Evolutionary conservation across 495 filamentous ascomycete species (phyloP).

Genomic region (Penicillium antarcticum): DNA sequence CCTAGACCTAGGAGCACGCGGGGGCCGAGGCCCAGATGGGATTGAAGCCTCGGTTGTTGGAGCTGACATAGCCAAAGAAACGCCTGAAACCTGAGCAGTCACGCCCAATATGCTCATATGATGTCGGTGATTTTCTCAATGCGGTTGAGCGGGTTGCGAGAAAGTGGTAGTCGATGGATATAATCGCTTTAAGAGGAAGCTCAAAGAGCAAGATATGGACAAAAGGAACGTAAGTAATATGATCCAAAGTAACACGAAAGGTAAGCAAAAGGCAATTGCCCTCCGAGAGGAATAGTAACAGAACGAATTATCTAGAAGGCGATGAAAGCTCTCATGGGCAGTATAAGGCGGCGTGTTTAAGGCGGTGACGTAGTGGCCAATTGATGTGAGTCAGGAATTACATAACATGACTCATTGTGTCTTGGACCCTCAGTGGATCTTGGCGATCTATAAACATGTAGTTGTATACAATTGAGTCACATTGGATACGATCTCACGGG

Average conservation of each 20-base stretch:
- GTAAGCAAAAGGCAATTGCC: constrained; percentile 2
- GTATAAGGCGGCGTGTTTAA: constrained; percentile 12
- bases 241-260: not conserved
- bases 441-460: not conserved
- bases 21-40: constrained; percentile 14
- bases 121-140: not conserved
- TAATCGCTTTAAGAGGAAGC: not conserved
- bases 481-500: not conserved
- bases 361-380: constrained; percentile 15
- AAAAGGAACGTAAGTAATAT: not conserved
- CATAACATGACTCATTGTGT: constrained; percentile 8
- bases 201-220: not conserved
- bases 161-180: not conserved
- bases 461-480: not conserved
- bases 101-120: not conserved
- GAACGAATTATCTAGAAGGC: constrained; percentile 11
- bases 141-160: not conserved
- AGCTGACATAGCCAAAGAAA: constrained; percentile 19
- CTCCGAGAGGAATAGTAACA: constrained; percentile 7
- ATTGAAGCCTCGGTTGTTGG: constrained; percentile 1
- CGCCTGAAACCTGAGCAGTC: not conserved
- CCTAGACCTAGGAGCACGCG: constrained; percentile 26
- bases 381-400: constrained; percentile 8
- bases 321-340: constrained; percentile 22
- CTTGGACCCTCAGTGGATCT: not conserved